Evolutionary conservation across 306 rosid genomes (phyloP).

Genomic region (Dalbergia cochinchinensis): DNA sequence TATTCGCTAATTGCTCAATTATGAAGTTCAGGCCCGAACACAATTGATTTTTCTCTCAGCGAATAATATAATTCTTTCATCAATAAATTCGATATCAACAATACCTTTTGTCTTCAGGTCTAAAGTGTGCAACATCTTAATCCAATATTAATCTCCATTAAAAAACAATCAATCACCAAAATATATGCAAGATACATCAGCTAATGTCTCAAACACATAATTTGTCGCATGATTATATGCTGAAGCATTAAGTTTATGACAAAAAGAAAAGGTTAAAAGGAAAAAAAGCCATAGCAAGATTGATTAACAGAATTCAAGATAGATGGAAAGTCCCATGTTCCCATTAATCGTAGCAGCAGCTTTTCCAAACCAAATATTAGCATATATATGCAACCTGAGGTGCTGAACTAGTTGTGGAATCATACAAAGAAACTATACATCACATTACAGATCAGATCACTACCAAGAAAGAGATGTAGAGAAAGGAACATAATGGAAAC

Average conservation of each 20-base stretch:
- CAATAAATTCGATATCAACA: too few species aligned
- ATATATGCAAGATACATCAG: too few species aligned
- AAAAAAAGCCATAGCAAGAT: not conserved
- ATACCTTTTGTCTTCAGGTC: too few species aligned
- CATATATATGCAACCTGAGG: not conserved
- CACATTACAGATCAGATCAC: not conserved
- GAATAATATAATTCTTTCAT: too few species aligned
- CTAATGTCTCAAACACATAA: not conserved
- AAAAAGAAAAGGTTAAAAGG: not conserved
- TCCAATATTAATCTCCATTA: too few species aligned
- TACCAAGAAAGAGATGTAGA: not conserved
- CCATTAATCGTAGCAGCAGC: constrained; percentile 28
- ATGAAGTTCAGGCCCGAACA: too few species aligned
- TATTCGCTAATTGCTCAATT: too few species aligned
- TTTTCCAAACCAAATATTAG: constrained; percentile 36
- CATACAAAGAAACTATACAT: constrained; percentile 49
- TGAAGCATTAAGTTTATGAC: not conserved
- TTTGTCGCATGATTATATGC: not conserved
- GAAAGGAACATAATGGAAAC: not conserved
- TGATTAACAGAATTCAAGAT: not conserved
- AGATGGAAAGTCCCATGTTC: constrained; percentile 18
- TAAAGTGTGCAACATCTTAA: too few species aligned
- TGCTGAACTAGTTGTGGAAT: constrained; percentile 21
- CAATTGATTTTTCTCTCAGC: too few species aligned
- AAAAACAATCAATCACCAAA: too few species aligned